Evolutionary conservation across 1,284 basidiomycete species (phyloP).

Genomic region (Fomes fomentarius): DNA sequence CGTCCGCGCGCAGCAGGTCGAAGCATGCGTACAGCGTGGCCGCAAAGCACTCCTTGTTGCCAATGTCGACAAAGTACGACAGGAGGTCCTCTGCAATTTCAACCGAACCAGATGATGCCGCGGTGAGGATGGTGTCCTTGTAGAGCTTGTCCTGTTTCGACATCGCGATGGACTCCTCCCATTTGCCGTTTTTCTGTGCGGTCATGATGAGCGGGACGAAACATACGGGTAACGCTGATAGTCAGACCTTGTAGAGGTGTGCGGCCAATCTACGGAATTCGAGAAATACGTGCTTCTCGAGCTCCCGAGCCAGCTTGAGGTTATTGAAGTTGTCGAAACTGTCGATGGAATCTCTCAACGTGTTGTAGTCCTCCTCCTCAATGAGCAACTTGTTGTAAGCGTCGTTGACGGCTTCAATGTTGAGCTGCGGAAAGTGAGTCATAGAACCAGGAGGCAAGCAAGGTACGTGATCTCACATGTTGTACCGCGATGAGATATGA

Average conservation of each 20-base stretch:
- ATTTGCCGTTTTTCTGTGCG: constrained; percentile 89
- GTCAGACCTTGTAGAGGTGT: constrained; percentile 86
- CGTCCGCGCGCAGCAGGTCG: constrained; percentile 88
- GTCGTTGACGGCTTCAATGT: constrained; percentile 96
- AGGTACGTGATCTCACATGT: constrained; percentile 57
- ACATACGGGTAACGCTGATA: too few species aligned
- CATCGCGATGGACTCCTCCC: constrained; percentile 94
- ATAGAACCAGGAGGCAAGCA: not conserved
- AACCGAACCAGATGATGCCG: constrained; percentile 77
- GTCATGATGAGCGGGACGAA: not conserved
- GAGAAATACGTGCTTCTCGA: constrained; percentile 91
- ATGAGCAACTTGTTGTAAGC: constrained; percentile 97
- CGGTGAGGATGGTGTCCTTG: constrained; percentile 95
- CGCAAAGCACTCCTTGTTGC: constrained; percentile 97
- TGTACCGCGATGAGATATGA: constrained; percentile 97
- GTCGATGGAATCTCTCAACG: constrained; percentile 93
- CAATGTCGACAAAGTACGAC: constrained; percentile 95
- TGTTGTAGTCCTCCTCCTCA: constrained; percentile 99
- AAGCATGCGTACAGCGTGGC: constrained; percentile 92
- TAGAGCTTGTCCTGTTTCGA: constrained; percentile 97
- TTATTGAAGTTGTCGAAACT: constrained; percentile 99
- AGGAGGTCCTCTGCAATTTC: constrained; percentile 94
- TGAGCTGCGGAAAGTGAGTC: constrained; percentile 57
- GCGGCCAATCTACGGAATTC: constrained; percentile 96
- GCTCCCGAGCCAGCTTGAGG: constrained; percentile 80